These are phyloP conservation scores for Lactuca sativa DNA, from an alignment of 129 eudicot species.

Conservation along the genomic window DNA sequence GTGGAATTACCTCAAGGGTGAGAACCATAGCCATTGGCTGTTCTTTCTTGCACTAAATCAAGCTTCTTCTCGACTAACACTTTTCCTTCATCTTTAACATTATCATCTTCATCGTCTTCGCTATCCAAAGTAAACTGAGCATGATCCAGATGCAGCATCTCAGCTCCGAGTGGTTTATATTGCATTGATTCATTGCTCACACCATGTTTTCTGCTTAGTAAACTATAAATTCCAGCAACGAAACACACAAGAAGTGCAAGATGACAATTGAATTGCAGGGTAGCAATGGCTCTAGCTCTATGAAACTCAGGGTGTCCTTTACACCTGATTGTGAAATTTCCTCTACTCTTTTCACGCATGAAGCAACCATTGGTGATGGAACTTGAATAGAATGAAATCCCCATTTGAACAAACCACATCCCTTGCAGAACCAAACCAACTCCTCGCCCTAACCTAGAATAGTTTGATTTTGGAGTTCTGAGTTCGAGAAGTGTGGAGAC, in stretches of 20 bases:
- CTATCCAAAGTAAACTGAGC: slow-evolving; percentile 74
- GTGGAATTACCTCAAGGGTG: slow-evolving; percentile 47
- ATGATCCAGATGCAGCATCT: slow-evolving; percentile 43
- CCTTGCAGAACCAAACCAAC: slow-evolving; percentile 83
- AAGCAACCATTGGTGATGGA: slow-evolving; percentile 63
- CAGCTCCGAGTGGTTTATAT: slow-evolving; percentile 77
- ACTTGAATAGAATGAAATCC: slow-evolving; percentile 67
- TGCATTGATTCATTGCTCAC: slow-evolving; percentile 34
- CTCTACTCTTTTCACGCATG: slow-evolving; percentile 66
- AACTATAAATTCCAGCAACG: slow-evolving; percentile 46
- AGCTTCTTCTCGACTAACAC: slow-evolving; percentile 38
- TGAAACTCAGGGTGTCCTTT: slow-evolving; percentile 88
- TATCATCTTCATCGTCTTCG: slow-evolving; percentile 66
- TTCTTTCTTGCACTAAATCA: slow-evolving; percentile 34
- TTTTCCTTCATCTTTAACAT: slow-evolving; percentile 38
- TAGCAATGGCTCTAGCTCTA: slow-evolving; percentile 77
- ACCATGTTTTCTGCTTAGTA: slow-evolving; percentile 57
- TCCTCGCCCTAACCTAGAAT: slow-evolving; percentile 76
- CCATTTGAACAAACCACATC: slow-evolving; percentile 95
- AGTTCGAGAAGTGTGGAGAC: slow-evolving; percentile 67
- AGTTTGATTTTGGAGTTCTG: slow-evolving; percentile 30
- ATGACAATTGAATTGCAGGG: slow-evolving; percentile 75
- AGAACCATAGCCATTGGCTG: slow-evolving; percentile 65
- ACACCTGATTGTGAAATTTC: slow-evolving; percentile 79
- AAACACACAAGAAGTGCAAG: slow-evolving; percentile 75